Percentiles rank a stretch among this genome's conserved stretches.
Conservation (phyloP, 2,329 filamentous ascomycete species). For the Aspergillus pseudotamarii region DNA sequence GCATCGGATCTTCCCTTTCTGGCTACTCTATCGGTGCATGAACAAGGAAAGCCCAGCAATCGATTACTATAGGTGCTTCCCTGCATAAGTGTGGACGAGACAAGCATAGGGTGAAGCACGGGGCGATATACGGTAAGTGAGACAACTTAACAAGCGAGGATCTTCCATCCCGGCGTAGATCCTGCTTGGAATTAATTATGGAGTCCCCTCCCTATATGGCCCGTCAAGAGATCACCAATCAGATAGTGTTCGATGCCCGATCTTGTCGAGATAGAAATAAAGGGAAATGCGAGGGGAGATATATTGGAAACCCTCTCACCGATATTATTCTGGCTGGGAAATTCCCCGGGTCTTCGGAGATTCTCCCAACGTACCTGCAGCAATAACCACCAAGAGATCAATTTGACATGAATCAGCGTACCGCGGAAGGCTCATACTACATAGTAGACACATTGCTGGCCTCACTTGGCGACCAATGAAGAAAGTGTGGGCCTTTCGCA, state of each 20-base stretch:
- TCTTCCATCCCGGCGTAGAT: constrained; percentile 12
- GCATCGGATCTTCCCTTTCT: constrained; percentile 13
- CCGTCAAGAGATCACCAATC: not conserved
- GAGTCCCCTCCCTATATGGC: not conserved
- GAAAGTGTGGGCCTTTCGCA: not conserved
- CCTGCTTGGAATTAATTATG: constrained; percentile 13
- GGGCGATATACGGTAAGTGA: constrained; percentile 16
- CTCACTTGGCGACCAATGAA: not conserved
- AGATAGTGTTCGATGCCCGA: not conserved
- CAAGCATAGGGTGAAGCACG: constrained; percentile 18
- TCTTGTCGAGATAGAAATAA: not conserved
- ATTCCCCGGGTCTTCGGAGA: not conserved
- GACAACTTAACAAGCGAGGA: constrained; percentile 18
- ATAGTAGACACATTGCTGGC: not conserved
- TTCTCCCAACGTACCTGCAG: constrained; percentile 3
- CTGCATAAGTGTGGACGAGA: constrained; percentile 19
- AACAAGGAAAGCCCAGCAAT: constrained; percentile 9
- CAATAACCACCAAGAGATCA: not conserved
- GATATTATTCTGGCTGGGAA: not conserved
- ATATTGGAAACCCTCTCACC: not conserved
- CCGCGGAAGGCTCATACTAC: not conserved
- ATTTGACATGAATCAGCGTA: not conserved
- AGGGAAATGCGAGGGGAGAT: not conserved
- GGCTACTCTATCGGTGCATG: constrained; percentile 9
- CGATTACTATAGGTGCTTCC: constrained; percentile 19